These are phyloP conservation scores for Phaffomyces thermotolerans DNA, from an alignment of 805 yeast genomes.

Conservation along the genomic window DNA sequence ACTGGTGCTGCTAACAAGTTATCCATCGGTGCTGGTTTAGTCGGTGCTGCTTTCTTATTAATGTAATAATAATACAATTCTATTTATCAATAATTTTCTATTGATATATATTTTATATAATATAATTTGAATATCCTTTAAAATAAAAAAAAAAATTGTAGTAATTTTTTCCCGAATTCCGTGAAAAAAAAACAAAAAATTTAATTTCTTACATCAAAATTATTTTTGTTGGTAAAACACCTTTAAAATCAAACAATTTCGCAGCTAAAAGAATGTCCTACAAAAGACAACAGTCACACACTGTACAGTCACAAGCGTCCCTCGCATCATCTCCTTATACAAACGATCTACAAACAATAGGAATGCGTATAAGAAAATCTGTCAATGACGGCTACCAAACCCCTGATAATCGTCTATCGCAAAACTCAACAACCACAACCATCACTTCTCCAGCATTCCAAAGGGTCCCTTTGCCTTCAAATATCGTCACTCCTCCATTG, in stretches of 20 bases:
- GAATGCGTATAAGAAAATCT: constrained; percentile 66
- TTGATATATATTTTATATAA: too few relatives aligned
- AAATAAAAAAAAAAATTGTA: too few relatives aligned
- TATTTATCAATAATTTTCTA: too few relatives aligned
- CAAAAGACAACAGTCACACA: constrained; percentile 28
- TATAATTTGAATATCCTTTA: too few relatives aligned
- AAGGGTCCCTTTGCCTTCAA: constrained; percentile 30
- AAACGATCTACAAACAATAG: constrained; percentile 44
- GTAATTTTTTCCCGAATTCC: too few relatives aligned
- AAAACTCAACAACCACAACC: constrained; percentile 13
- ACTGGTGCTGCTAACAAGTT: too few relatives aligned
- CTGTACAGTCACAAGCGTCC: constrained; percentile 16
- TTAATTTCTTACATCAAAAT: neutral
- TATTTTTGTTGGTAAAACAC: too few relatives aligned
- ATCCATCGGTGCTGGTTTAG: constrained; percentile 1
- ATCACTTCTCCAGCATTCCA: constrained; percentile 18
- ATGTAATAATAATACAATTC: too few relatives aligned
- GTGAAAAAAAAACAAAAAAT: neutral
- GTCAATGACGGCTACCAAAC: constrained; percentile 52
- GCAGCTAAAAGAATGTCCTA: constrained; percentile 21
- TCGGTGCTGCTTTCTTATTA: constrained; percentile 28
- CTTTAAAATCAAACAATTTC: neutral
- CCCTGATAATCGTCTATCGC: constrained; percentile 10
- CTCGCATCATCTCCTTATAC: constrained; percentile 28
- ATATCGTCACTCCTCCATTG: constrained; percentile 28